These are phyloP conservation scores for Dissophora globulifera DNA, from an alignment of 192 early-diverging fungal species.

Conservation along the genomic window DNA sequence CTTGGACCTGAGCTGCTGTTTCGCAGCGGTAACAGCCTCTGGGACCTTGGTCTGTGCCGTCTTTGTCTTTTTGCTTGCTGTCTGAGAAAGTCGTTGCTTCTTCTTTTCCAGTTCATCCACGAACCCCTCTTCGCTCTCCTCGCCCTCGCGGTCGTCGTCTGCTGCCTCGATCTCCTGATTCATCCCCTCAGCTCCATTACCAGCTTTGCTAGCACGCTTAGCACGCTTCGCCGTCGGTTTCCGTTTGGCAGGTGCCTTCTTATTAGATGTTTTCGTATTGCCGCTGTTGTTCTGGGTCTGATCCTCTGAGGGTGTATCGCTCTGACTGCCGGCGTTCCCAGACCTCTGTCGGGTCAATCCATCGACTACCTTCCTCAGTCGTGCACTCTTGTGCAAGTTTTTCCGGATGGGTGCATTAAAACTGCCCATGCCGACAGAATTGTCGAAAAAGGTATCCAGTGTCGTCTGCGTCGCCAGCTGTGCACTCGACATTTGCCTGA, in stretches of 20 bases:
- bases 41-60: conserved; percentile 26
- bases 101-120: conserved; percentile 21
- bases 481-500: conserved; percentile 62
- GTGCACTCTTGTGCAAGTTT: conserved; percentile 52
- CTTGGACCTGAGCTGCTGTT: conserved; percentile 33
- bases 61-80: conserved; percentile 6
- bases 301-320: not conserved
- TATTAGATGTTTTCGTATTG: not conserved
- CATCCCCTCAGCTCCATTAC: not conserved
- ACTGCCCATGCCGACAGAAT: conserved; percentile 24
- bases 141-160: not conserved
- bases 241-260: conserved; percentile 12
- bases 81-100: not conserved
- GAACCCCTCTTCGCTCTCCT: conserved; percentile 10
- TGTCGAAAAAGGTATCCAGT: conserved; percentile 53
- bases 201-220: not conserved
- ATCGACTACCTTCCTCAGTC: conserved; percentile 56
- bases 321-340: not conserved
- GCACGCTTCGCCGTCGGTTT: not conserved
- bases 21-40: conserved; percentile 36
- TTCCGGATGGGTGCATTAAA: conserved; percentile 19
- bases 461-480: conserved; percentile 46
- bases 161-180: not conserved
- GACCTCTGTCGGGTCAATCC: conserved; percentile 37
- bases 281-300: not conserved